These are phyloP conservation scores for Gossypium herbaceum DNA, from an alignment of 345 rosid species.

Conservation along the genomic window DNA sequence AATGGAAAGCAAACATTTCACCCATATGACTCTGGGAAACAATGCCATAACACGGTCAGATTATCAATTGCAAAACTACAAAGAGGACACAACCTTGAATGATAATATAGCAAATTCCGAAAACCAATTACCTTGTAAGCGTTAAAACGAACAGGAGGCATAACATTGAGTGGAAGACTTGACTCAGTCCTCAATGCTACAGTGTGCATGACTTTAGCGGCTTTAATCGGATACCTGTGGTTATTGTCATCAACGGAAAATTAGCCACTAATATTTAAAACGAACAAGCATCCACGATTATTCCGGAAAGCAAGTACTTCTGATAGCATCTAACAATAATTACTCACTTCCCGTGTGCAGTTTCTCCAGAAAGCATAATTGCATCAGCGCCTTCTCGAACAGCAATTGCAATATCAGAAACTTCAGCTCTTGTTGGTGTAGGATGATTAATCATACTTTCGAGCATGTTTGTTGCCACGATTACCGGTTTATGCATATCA, in stretches of 20 bases:
- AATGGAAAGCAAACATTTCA: constrained; percentile 96
- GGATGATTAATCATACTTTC: constrained; percentile 99
- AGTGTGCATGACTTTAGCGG: constrained; percentile 92
- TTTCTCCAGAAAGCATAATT: constrained; percentile 98
- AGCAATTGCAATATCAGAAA: constrained; percentile 92
- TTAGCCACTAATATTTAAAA: neutral
- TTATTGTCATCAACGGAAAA: constrained; percentile 1
- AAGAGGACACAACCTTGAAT: neutral
- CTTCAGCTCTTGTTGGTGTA: constrained; percentile 98
- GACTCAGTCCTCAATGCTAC: constrained; percentile 89
- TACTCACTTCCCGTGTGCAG: constrained; percentile 95
- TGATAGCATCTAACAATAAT: neutral
- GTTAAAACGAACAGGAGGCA: constrained; percentile 41
- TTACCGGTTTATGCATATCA: constrained; percentile 82
- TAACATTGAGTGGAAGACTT: constrained; percentile 55
- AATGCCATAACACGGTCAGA: constrained; percentile 19
- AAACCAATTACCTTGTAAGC: constrained; percentile 53
- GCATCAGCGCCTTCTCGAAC: constrained; percentile 97
- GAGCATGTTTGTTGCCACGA: constrained; percentile 95
- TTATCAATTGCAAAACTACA: constrained; percentile 4
- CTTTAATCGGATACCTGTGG: constrained; percentile 79
- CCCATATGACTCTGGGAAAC: constrained; percentile 84
- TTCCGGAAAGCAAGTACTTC: neutral
- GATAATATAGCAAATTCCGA: neutral
- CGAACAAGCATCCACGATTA: neutral